phyloP scores from a whole-genome alignment of 345 rosid genomes.

The Brassica incana region DNA sequence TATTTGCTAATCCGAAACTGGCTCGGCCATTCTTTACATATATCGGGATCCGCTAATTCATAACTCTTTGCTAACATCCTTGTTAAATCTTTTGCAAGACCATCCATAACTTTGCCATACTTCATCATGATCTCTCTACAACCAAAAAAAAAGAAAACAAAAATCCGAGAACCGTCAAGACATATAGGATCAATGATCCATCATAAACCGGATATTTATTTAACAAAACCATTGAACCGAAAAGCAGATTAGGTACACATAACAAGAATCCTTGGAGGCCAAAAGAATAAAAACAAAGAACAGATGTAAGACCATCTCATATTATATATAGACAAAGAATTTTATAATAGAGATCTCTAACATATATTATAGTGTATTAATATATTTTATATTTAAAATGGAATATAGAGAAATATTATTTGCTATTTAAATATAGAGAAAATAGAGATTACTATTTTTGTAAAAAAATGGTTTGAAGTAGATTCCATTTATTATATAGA shows the following conservation, averaged over 20 bases:
- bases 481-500: too few relatives aligned
- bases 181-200: not conserved
- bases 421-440: too few relatives aligned
- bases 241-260: not conserved
- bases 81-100: conserved; percentile 36
- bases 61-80: conserved; percentile 47
- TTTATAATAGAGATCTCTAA: too few relatives aligned
- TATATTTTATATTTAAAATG: too few relatives aligned
- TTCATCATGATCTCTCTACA: conserved; percentile 52
- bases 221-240: not conserved
- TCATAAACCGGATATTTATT: not conserved
- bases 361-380: too few relatives aligned
- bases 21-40: conserved; percentile 62
- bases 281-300: not conserved
- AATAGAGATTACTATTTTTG: too few relatives aligned
- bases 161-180: not conserved
- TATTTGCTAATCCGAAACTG: conserved; percentile 55
- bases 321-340: not conserved
- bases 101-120: conserved; percentile 60
- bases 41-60: conserved; percentile 4
- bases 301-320: not conserved
- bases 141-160: not conserved
- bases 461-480: too few relatives aligned
- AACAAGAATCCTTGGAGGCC: not conserved
- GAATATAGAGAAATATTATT: too few relatives aligned